These are phyloP conservation scores for Fusarium equiseti DNA, from an alignment of 2,329 filamentous ascomycete genomes.

Conservation along the genomic window DNA sequence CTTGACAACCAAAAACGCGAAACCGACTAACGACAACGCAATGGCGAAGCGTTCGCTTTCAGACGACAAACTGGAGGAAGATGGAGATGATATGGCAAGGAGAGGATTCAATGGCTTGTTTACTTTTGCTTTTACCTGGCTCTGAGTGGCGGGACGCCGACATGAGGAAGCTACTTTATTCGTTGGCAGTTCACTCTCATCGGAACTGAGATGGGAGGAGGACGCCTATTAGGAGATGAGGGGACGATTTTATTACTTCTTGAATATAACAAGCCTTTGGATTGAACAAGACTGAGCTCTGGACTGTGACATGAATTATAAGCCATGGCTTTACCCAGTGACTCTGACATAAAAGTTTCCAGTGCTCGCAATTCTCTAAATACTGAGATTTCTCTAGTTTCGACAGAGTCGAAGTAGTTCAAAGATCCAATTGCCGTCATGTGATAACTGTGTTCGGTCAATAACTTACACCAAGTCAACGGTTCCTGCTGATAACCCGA, in stretches of 20 bases:
- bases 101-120: slow-evolving; percentile 30
- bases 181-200: slow-evolving; percentile 14
- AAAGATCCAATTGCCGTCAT: neutral
- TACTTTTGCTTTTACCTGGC: slow-evolving; percentile 27
- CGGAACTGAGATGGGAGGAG: slow-evolving; percentile 11
- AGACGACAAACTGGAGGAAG: slow-evolving; percentile 9
- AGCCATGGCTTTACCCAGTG: too few relatives aligned
- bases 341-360: too few relatives aligned
- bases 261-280: slow-evolving; percentile 43
- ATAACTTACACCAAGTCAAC: neutral
- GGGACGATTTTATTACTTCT: slow-evolving; percentile 29
- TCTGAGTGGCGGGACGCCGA: slow-evolving; percentile 42
- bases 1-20: slow-evolving; percentile 2
- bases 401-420: neutral
- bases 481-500: slow-evolving; percentile 1
- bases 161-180: slow-evolving; percentile 36
- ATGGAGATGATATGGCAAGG: slow-evolving; percentile 26
- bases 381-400: neutral
- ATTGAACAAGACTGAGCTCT: neutral
- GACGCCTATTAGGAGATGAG: slow-evolving; percentile 9
- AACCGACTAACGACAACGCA: neutral
- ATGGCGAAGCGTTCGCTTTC: slow-evolving; percentile 21
- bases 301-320: neutral
- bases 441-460: neutral
- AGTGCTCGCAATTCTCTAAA: too few relatives aligned